These are phyloP conservation scores for Kodamaea alishanica DNA, from an alignment of 1,139 yeast genomes.

Conservation along the genomic window DNA sequence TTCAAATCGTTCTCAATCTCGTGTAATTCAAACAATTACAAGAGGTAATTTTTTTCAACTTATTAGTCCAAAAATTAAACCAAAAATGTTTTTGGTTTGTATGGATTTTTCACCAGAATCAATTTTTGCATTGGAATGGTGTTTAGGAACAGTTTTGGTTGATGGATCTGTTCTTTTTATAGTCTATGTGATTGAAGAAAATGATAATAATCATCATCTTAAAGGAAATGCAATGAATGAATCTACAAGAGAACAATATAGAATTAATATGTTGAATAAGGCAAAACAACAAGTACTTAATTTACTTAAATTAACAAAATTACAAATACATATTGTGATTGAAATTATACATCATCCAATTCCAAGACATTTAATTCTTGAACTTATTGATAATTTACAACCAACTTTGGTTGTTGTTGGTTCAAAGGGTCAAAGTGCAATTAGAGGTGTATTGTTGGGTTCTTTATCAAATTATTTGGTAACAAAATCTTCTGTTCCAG, in stretches of 20 bases:
- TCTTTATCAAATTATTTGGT: slow-evolving; percentile 74
- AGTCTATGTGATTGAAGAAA: slow-evolving; percentile 75
- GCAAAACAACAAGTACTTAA: slow-evolving; percentile 59
- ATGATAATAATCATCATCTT: slow-evolving; percentile 44
- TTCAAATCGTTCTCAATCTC: slow-evolving; percentile 49
- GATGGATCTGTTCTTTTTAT: slow-evolving; percentile 83
- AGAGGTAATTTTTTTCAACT: slow-evolving; percentile 66
- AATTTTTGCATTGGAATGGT: slow-evolving; percentile 83
- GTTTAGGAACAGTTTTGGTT: slow-evolving; percentile 79
- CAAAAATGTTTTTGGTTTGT: slow-evolving; percentile 71
- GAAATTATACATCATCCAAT: slow-evolving; percentile 82
- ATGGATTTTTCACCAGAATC: slow-evolving; percentile 86
- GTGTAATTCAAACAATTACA: slow-evolving; percentile 65
- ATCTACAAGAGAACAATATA: slow-evolving; percentile 44
- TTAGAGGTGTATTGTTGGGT: slow-evolving; percentile 74
- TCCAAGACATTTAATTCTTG: slow-evolving; percentile 81
- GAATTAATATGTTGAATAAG: slow-evolving; percentile 57
- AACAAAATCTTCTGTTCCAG: slow-evolving; percentile 78
- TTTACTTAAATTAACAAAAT: slow-evolving; percentile 63
- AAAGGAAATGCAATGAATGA: slow-evolving; percentile 41
- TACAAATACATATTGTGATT: slow-evolving; percentile 71
- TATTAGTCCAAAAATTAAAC: slow-evolving; percentile 47
- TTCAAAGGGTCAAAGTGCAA: slow-evolving; percentile 70
- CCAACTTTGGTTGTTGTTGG: slow-evolving; percentile 85
- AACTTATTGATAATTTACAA: slow-evolving; percentile 74